A percentile compares a stretch with the other conserved stretches of the same genome.
These are phyloP conservation scores for Euphorbia pulcherrima DNA, from an alignment of 345 rosid species.

Conservation along the genomic window DNA sequence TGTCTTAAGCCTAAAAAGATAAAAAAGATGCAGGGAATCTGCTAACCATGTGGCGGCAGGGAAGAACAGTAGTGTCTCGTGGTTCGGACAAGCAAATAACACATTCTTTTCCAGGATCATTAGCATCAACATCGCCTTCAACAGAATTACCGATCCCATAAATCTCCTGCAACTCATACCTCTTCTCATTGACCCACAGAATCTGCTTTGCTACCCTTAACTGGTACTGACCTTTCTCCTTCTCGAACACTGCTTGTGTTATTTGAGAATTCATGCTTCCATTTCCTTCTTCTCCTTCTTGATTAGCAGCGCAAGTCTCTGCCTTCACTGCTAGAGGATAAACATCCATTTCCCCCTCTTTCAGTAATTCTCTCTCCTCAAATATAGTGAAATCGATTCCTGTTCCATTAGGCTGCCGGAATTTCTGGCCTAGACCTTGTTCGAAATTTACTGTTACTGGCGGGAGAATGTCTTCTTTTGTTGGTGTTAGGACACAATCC, in stretches of 20 bases:
- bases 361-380: constrained; percentile 55
- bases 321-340: constrained; percentile 88
- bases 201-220: constrained; percentile 79
- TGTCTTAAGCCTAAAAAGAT: too few relatives aligned
- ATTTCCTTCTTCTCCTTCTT: constrained; percentile 42
- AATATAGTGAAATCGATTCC: constrained; percentile 70
- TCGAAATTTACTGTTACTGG: constrained; percentile 61
- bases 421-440: constrained; percentile 92
- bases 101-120: constrained; percentile 88
- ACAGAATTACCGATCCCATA: constrained; percentile 90
- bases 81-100: constrained; percentile 96
- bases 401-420: constrained; percentile 69
- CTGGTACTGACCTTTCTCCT: constrained; percentile 63
- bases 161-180: constrained; percentile 93
- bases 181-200: constrained; percentile 65
- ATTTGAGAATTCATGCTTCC: constrained; percentile 62
- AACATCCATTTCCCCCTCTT: constrained; percentile 36
- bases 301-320: constrained; percentile 41
- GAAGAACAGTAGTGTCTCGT: constrained; percentile 87
- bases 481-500: constrained; percentile 53
- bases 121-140: constrained; percentile 69
- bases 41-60: constrained; percentile 95
- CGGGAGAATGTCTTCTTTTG: constrained; percentile 57
- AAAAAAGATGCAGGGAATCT: constrained; percentile 6
- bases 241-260: constrained; percentile 74